A percentile compares a stretch with the other conserved stretches of the same genome.
Conservation (phyloP, 1,139 yeast genomes). For the Yamadazyma blattariae region DNA sequence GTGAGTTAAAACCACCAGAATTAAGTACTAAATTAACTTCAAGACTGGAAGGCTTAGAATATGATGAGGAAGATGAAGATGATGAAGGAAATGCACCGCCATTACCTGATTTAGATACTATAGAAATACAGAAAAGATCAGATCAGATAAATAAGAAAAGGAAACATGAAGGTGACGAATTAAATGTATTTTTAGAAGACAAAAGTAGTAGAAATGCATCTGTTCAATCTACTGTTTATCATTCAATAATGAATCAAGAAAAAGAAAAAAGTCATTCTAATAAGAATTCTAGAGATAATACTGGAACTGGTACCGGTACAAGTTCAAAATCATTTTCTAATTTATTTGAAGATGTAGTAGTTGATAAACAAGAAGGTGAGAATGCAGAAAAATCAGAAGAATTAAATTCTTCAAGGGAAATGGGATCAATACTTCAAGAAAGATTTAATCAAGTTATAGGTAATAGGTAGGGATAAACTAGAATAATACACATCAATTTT, state of each 20-base stretch:
- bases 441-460: slow-evolving; percentile 22
- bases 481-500: too few relatives aligned
- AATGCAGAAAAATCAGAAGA: slow-evolving; percentile 3
- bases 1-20: slow-evolving; percentile 34
- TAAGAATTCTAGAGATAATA: slow-evolving; percentile 16
- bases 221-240: slow-evolving; percentile 29
- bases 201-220: slow-evolving; percentile 16
- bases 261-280: background rate
- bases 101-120: slow-evolving; percentile 24
- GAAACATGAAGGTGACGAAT: slow-evolving; percentile 12
- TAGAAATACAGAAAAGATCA: slow-evolving; percentile 16
- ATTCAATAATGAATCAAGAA: slow-evolving; percentile 21
- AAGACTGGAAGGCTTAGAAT: background rate
- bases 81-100: slow-evolving; percentile 16
- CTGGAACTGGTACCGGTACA: slow-evolving; percentile 9
- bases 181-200: slow-evolving; percentile 34
- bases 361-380: background rate
- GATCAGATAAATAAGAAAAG: slow-evolving; percentile 10
- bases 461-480: background rate
- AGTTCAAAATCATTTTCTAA: slow-evolving; percentile 24
- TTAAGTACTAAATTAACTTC: background rate
- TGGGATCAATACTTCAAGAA: slow-evolving; percentile 30
- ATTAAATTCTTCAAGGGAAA: slow-evolving; percentile 25
- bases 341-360: slow-evolving; percentile 28
- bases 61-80: background rate